A percentile compares a stretch with the other conserved stretches of the same genome.
Evolutionary conservation across 2,329 filamentous ascomycete genomes (phyloP).

Genomic region (Ophiostoma fasciatum): DNA sequence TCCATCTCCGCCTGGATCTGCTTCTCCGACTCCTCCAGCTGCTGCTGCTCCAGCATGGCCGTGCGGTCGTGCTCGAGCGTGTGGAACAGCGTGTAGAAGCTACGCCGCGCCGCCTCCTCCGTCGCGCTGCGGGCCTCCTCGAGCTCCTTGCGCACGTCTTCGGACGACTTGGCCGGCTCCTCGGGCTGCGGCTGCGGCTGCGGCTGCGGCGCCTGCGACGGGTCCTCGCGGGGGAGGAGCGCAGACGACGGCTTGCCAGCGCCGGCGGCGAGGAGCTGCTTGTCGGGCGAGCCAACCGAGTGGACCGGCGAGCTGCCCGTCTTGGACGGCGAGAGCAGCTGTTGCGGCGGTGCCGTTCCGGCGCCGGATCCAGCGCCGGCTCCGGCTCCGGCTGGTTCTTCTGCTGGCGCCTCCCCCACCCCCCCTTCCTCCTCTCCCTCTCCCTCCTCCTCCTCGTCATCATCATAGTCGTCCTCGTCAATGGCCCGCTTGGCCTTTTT

Average conservation of each 20-base stretch:
- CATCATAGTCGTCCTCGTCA: conserved; percentile 74
- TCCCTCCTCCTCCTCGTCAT: conserved; percentile 66
- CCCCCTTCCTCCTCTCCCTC: too few relatives aligned
- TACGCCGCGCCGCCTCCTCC: conserved; percentile 76
- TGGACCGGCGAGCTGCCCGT: conserved; percentile 52
- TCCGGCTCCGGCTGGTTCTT: neutral
- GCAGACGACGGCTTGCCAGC: conserved; percentile 30
- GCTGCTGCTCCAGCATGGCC: conserved; percentile 95
- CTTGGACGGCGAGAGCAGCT: conserved; percentile 53
- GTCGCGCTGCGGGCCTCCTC: conserved; percentile 85
- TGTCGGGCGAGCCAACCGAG: conserved; percentile 46
- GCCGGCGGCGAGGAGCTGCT: too few relatives aligned
- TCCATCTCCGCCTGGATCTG: conserved; percentile 94
- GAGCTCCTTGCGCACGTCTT: conserved; percentile 83
- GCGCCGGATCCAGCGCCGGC: conserved; percentile 1
- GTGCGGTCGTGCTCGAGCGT: conserved; percentile 89
- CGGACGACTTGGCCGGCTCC: conserved; percentile 50
- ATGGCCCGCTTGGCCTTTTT: conserved; percentile 68
- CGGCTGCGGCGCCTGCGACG: too few relatives aligned
- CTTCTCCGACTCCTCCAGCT: conserved; percentile 89
- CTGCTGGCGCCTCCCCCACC: too few relatives aligned
- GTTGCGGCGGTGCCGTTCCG: conserved; percentile 35
- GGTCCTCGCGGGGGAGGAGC: too few relatives aligned
- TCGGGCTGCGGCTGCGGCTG: too few relatives aligned
- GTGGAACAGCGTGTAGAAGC: conserved; percentile 88